Evolutionary conservation across 495 filamentous ascomycete species (phyloP).

Genomic region (Astrocystis sublimbata): DNA sequence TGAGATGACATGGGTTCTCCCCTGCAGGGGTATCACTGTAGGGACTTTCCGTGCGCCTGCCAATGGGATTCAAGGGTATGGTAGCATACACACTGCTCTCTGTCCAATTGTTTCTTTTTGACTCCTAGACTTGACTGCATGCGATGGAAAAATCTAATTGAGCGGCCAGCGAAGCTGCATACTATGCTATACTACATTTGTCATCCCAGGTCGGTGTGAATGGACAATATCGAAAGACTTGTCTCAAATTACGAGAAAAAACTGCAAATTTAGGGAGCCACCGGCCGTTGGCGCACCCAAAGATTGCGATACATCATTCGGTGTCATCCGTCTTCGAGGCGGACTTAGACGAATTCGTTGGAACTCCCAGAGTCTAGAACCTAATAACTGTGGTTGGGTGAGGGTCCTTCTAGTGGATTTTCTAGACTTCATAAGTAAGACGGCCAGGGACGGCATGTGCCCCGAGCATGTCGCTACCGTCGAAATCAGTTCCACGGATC

Average conservation of each 20-base stretch:
- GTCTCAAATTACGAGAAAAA: neutral
- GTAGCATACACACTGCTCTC: neutral
- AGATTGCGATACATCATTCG: neutral
- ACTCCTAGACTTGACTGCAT: neutral
- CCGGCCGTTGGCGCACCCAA: neutral
- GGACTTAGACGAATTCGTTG: neutral
- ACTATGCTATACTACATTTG: neutral
- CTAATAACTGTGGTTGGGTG: neutral
- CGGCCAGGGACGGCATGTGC: too few relatives aligned
- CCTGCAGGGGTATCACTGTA: neutral
- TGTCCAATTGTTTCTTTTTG: neutral
- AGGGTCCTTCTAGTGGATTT: neutral
- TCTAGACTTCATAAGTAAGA: too few relatives aligned
- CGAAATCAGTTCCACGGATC: too few relatives aligned
- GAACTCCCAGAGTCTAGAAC: neutral
- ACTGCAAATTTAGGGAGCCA: neutral
- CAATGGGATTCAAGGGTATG: neutral
- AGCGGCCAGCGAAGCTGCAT: conserved; percentile 2
- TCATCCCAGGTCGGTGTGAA: neutral
- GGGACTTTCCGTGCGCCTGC: neutral
- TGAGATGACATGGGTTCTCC: neutral
- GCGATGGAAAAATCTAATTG: neutral
- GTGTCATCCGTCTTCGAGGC: neutral
- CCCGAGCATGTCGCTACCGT: too few relatives aligned
- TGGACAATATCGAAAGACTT: neutral